A percentile compares a stretch with the other conserved stretches of the same genome.
These are phyloP conservation scores for Malania oleifera DNA, from an alignment of 164 flowering plant genomes.

Conservation along the genomic window DNA sequence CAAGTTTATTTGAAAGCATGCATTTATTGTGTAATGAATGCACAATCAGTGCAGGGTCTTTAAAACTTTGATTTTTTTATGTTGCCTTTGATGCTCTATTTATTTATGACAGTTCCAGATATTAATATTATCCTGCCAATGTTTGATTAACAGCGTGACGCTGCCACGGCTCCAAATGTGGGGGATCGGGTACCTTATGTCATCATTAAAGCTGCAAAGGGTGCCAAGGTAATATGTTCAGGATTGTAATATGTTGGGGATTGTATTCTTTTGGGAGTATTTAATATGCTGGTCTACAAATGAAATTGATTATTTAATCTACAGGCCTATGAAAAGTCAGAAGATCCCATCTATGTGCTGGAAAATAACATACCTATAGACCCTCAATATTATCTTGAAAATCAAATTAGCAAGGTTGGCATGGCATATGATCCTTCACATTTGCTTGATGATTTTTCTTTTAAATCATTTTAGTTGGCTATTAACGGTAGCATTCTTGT, in stretches of 20 bases:
- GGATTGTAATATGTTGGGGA: slow-evolving; percentile 30
- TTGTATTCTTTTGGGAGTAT: not conserved
- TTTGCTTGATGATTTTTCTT: not conserved
- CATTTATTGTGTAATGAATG: no score
- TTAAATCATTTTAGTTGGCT: not conserved
- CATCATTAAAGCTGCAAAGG: slow-evolving; percentile 91
- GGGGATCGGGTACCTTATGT: slow-evolving; percentile 99
- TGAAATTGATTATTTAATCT: slow-evolving; percentile 8
- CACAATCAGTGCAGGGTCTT: not conserved
- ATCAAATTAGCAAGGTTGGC: slow-evolving; percentile 89
- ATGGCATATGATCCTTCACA: not conserved
- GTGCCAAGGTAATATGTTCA: slow-evolving; percentile 77
- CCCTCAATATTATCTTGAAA: slow-evolving; percentile 87
- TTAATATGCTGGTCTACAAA: not conserved
- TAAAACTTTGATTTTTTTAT: not conserved
- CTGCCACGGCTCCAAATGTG: slow-evolving; percentile 98
- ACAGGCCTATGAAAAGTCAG: slow-evolving; percentile 97
- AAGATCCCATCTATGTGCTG: slow-evolving; percentile 95
- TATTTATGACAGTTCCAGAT: not conserved
- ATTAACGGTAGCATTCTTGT: slow-evolving; percentile 8
- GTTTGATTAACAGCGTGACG: slow-evolving; percentile 71
- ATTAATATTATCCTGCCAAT: not conserved
- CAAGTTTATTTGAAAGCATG: no score
- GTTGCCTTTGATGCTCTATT: not conserved
- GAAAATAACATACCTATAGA: slow-evolving; percentile 97